Evolutionary conservation across 768 basidiomycete species (phyloP).

Genomic region (Pleurotus pulmonarius): DNA sequence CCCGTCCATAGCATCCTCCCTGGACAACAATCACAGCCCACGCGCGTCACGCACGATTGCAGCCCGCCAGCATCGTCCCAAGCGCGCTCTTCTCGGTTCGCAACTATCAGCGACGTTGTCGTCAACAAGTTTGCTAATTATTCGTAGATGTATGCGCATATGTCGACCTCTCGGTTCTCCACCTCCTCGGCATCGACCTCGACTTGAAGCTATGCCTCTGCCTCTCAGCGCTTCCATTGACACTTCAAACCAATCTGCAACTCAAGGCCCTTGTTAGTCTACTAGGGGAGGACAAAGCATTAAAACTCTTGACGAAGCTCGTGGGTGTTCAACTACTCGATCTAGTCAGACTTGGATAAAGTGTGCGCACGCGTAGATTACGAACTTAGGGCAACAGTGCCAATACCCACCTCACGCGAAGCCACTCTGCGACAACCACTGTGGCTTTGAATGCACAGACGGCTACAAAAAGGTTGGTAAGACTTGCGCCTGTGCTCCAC

Average conservation of each 20-base stretch:
- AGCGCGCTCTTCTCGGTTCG: slow-evolving; percentile 6
- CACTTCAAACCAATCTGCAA: slow-evolving; percentile 3
- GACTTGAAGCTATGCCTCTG: slow-evolving; percentile 11
- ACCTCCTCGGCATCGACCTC: slow-evolving; percentile 5
- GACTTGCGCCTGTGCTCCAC: slow-evolving; percentile 1
- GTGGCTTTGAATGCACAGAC: slow-evolving; percentile 11
- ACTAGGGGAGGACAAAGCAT: background rate
- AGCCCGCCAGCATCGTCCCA: slow-evolving; percentile 6
- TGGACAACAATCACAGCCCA: background rate
- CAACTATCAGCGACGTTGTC: background rate
- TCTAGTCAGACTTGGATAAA: too few species aligned
- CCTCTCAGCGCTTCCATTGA: slow-evolving; percentile 9
- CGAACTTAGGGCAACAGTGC: slow-evolving; percentile 3
- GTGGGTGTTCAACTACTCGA: background rate
- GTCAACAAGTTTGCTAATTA: background rate
- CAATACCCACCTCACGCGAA: slow-evolving; percentile 9
- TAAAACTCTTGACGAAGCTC: slow-evolving; percentile 2
- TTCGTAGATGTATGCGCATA: slow-evolving; percentile 11
- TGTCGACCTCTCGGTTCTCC: slow-evolving; percentile 1
- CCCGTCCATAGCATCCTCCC: background rate
- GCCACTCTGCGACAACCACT: slow-evolving; percentile 6
- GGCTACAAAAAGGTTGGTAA: slow-evolving; percentile 12
- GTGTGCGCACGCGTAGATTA: background rate
- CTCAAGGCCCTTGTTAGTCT: background rate
- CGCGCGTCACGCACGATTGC: slow-evolving; percentile 5